Conservation (phyloP, 106 monocot genomes). For the Chionographis japonica region DNA sequence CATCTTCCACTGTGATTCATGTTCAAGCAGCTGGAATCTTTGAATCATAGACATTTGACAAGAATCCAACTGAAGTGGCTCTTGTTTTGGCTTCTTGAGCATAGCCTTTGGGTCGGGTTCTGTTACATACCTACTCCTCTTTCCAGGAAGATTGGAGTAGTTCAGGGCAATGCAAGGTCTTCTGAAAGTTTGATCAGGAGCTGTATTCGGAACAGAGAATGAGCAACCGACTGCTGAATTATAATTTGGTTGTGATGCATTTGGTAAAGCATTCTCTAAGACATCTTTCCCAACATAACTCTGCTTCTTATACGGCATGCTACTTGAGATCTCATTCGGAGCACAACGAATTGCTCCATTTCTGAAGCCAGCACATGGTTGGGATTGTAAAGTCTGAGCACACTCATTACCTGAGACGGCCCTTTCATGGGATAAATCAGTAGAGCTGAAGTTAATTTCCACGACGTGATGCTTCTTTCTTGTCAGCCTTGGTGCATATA, state of each 20-base stretch:
- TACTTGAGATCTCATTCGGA: constrained; percentile 1
- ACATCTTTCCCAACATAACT: neutral
- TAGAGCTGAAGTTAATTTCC: neutral
- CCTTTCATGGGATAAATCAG: neutral
- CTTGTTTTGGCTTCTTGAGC: constrained; percentile 22
- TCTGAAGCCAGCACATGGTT: neutral
- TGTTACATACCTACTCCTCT: constrained; percentile 4
- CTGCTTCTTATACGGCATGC: constrained; percentile 1
- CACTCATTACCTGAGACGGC: constrained; percentile 1
- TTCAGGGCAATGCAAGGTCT: neutral
- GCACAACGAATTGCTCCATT: neutral
- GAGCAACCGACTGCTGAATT: constrained; percentile 3
- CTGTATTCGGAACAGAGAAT: constrained; percentile 4
- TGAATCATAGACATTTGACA: neutral
- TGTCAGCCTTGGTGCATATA: neutral
- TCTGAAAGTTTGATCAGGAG: constrained; percentile 4
- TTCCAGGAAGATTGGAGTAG: constrained; percentile 6
- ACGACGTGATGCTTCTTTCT: constrained; percentile 14
- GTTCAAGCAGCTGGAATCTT: neutral
- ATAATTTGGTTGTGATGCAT: neutral
- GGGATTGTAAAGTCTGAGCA: neutral
- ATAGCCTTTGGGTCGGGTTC: neutral
- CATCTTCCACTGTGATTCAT: neutral
- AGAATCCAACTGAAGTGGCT: neutral
- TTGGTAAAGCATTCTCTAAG: neutral